These are phyloP conservation scores for Kodamaea nitidulidarum DNA, from an alignment of 805 yeast genomes.

Conservation along the genomic window DNA sequence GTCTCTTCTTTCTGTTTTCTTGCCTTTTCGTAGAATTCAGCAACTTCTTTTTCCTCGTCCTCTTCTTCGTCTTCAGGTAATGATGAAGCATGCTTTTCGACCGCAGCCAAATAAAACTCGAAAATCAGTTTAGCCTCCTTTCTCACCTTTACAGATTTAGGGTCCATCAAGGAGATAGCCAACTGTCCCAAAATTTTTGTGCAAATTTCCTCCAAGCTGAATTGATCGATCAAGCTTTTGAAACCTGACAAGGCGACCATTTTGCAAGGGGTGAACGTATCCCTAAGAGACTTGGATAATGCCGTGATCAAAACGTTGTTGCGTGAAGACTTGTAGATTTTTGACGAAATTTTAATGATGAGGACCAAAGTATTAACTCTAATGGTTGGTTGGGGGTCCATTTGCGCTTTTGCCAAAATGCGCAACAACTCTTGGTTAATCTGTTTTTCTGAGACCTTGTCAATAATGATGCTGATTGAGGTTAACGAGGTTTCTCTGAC, in stretches of 20 bases:
- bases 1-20: slow-evolving; percentile 15
- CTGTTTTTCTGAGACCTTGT: slow-evolving; percentile 70
- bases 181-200: slow-evolving; percentile 78
- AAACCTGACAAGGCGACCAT: slow-evolving; percentile 75
- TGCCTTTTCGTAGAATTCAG: slow-evolving; percentile 23
- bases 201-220: slow-evolving; percentile 72
- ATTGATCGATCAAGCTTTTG: slow-evolving; percentile 56
- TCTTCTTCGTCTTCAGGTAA: slow-evolving; percentile 34
- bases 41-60: slow-evolving; percentile 35
- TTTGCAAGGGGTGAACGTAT: slow-evolving; percentile 70
- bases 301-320: slow-evolving; percentile 83
- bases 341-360: slow-evolving; percentile 59
- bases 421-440: slow-evolving; percentile 82
- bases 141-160: slow-evolving; percentile 60
- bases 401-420: slow-evolving; percentile 75
- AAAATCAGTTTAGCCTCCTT: slow-evolving; percentile 67
- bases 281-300: slow-evolving; percentile 75
- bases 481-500: slow-evolving; percentile 78
- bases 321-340: slow-evolving; percentile 52
- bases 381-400: slow-evolving; percentile 70
- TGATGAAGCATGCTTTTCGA: slow-evolving; percentile 34
- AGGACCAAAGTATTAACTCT: slow-evolving; percentile 73
- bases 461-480: slow-evolving; percentile 56
- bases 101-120: slow-evolving; percentile 46
- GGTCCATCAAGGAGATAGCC: slow-evolving; percentile 79